Percentiles rank a stretch among this genome's conserved stretches.
phyloP scores from a whole-genome alignment of 2,329 filamentous ascomycete genomes.

The Phyllosticta paracitricarpa region DNA sequence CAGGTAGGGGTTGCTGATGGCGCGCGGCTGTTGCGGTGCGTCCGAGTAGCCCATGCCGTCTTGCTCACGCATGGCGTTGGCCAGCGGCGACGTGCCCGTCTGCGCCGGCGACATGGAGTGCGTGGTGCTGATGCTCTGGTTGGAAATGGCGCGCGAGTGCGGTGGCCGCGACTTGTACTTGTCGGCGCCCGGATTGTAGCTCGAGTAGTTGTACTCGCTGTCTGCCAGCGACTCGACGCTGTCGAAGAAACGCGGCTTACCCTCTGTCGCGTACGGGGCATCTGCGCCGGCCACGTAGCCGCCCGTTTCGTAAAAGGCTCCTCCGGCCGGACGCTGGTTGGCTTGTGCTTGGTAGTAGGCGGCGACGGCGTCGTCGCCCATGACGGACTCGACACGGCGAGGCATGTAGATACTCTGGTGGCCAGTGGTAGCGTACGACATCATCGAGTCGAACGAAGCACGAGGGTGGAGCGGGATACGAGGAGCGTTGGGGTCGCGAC shows the following conservation, averaged over 20 bases:
- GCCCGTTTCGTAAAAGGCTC: slow-evolving; percentile 30
- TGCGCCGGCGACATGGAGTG: slow-evolving; percentile 4
- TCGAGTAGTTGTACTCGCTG: slow-evolving; percentile 18
- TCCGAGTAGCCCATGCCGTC: neutral
- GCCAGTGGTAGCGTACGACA: slow-evolving; percentile 46
- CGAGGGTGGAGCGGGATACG: slow-evolving; percentile 43
- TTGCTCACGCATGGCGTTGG: neutral
- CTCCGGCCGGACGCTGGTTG: slow-evolving; percentile 34
- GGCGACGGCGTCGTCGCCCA: slow-evolving; percentile 65
- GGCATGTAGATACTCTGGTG: slow-evolving; percentile 51
- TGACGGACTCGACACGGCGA: slow-evolving; percentile 61
- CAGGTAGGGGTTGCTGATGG: neutral
- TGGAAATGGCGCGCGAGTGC: slow-evolving; percentile 19
- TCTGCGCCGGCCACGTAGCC: slow-evolving; percentile 8
- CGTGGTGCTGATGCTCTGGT: slow-evolving; percentile 11
- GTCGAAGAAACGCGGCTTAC: slow-evolving; percentile 24
- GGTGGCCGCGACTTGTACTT: slow-evolving; percentile 17
- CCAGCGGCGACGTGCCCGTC: slow-evolving; percentile 1
- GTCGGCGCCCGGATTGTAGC: neutral
- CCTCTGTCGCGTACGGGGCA: slow-evolving; percentile 17
- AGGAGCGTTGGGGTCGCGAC: slow-evolving; percentile 36
- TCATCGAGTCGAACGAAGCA: slow-evolving; percentile 57
- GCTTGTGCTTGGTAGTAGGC: slow-evolving; percentile 62
- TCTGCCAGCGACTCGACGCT: slow-evolving; percentile 28
- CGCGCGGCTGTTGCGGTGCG: neutral